Evolutionary conservation across 768 basidiomycete species (phyloP).

Genomic region (Termitomyces titanicus): DNA sequence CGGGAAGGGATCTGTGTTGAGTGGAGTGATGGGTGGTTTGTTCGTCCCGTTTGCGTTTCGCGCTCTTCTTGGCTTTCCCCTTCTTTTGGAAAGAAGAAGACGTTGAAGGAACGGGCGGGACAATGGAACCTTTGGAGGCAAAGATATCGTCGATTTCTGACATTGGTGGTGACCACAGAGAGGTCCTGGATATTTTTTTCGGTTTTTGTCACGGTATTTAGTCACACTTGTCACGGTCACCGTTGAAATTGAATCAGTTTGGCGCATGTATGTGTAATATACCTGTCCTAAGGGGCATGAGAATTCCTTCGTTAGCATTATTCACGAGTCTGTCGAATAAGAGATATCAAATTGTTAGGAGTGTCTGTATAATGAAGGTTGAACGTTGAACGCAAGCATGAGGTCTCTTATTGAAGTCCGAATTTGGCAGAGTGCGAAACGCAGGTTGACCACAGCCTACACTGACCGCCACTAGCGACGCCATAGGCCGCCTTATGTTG

Average conservation of each 20-base stretch:
- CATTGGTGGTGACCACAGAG: constrained; percentile 33
- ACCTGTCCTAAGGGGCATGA: background rate
- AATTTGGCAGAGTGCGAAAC: constrained; percentile 12
- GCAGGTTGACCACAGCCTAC: constrained; percentile 4
- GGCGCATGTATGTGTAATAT: background rate
- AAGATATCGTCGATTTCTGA: constrained; percentile 90
- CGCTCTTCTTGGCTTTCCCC: constrained; percentile 42
- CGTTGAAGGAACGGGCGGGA: constrained; percentile 22
- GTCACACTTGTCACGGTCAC: constrained; percentile 10
- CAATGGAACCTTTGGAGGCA: constrained; percentile 36
- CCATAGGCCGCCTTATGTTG: constrained; percentile 25
- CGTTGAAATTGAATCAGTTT: background rate
- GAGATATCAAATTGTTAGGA: too few relatives aligned
- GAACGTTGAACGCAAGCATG: background rate
- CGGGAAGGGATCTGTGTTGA: constrained; percentile 37
- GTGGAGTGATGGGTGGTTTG: constrained; percentile 11
- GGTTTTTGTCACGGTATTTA: background rate
- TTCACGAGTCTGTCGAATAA: background rate
- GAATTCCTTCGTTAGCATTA: background rate
- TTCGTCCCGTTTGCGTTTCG: constrained; percentile 27
- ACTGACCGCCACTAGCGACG: constrained; percentile 8
- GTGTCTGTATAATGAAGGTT: too few relatives aligned
- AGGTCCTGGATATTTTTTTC: constrained; percentile 2
- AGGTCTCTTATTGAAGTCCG: background rate
- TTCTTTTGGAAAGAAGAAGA: constrained; percentile 37